phyloP scores from a whole-genome alignment of 768 basidiomycete genomes.

The Russula emetica region DNA sequence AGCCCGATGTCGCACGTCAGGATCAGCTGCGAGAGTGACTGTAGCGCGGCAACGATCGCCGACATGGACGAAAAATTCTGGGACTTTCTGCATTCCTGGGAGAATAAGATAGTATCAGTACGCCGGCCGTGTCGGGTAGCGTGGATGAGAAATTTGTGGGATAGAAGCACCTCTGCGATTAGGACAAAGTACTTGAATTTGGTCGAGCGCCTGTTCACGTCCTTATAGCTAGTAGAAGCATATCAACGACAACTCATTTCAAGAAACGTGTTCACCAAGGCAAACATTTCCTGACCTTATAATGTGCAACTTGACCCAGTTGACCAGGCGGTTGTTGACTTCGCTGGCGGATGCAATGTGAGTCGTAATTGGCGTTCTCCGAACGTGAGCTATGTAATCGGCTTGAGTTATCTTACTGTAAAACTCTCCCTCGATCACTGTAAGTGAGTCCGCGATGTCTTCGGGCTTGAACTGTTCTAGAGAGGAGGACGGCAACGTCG shows the following conservation, averaged over 20 bases:
- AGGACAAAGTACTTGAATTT: constrained; percentile 45
- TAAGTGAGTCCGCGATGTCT: constrained; percentile 43
- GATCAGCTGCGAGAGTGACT: constrained; percentile 39
- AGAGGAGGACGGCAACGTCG: neutral
- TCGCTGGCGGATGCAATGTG: constrained; percentile 35
- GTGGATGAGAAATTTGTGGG: neutral
- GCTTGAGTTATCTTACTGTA: constrained; percentile 39
- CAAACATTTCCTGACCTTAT: constrained; percentile 6
- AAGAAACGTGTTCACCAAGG: constrained; percentile 34
- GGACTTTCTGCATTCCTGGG: constrained; percentile 42
- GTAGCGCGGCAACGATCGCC: constrained; percentile 42
- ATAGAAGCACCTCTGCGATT: constrained; percentile 37
- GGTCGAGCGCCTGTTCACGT: constrained; percentile 37
- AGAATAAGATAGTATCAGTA: neutral
- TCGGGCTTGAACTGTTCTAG: constrained; percentile 37
- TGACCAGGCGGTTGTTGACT: constrained; percentile 39
- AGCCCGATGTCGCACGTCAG: constrained; percentile 28
- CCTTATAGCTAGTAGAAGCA: constrained; percentile 37
- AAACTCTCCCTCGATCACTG: constrained; percentile 43
- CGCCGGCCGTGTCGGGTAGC: too few species aligned
- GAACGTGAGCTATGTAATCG: constrained; percentile 43
- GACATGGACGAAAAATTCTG: constrained; percentile 45
- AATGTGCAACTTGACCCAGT: constrained; percentile 28
- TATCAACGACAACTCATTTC: neutral
- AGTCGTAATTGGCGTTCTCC: constrained; percentile 33